These are phyloP conservation scores for Fusarium floridanum DNA, from an alignment of 2,329 filamentous ascomycete species.

Conservation along the genomic window DNA sequence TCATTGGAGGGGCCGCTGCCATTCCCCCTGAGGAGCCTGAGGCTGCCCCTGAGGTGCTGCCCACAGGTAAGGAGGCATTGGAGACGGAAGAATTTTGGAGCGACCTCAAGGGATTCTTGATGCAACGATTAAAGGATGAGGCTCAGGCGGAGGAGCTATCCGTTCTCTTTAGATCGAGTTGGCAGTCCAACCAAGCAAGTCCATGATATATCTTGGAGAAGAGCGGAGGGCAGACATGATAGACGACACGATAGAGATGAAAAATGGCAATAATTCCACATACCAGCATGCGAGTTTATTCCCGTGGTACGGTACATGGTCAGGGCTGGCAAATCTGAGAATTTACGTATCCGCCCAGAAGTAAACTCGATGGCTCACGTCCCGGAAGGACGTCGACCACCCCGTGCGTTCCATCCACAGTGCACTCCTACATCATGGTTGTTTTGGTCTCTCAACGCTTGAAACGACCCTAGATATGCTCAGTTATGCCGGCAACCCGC, in stretches of 20 bases:
- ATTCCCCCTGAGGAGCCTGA: slow-evolving; percentile 57
- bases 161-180: slow-evolving; percentile 77
- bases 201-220: slow-evolving; percentile 33
- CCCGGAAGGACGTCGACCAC: slow-evolving; percentile 33
- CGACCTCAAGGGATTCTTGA: slow-evolving; percentile 84
- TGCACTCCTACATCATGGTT: slow-evolving; percentile 45
- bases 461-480: slow-evolving; percentile 47
- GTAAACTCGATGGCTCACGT: slow-evolving; percentile 37
- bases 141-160: slow-evolving; percentile 73
- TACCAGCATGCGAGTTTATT: slow-evolving; percentile 48
- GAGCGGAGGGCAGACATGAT: slow-evolving; percentile 18
- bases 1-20: slow-evolving; percentile 77
- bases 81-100: slow-evolving; percentile 84
- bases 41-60: slow-evolving; percentile 34
- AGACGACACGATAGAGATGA: slow-evolving; percentile 27
- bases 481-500: slow-evolving; percentile 34
- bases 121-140: slow-evolving; percentile 82
- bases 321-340: slow-evolving; percentile 47
- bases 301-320: slow-evolving; percentile 48
- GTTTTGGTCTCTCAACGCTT: slow-evolving; percentile 43
- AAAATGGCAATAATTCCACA: slow-evolving; percentile 44
- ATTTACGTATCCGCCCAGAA: slow-evolving; percentile 45
- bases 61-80: slow-evolving; percentile 71
- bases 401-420: slow-evolving; percentile 35
- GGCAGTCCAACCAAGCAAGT: slow-evolving; percentile 64